Evolutionary conservation across 2,329 filamentous ascomycete species (phyloP).

Genomic region (Talaromyces rugulosus): DNA sequence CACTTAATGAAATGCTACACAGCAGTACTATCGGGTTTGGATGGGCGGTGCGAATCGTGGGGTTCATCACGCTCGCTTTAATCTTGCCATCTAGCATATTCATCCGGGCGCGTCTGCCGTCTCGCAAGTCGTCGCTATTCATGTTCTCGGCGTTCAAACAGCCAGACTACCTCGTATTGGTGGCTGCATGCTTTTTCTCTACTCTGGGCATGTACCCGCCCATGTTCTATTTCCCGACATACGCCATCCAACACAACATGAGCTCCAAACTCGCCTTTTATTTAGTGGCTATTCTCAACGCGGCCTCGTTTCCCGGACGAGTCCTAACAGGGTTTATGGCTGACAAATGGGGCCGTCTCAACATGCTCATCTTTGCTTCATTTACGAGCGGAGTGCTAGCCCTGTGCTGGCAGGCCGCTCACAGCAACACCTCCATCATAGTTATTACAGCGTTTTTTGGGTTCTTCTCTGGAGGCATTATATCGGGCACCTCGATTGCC

Average conservation of each 20-base stretch:
- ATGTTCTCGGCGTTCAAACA: constrained; percentile 21
- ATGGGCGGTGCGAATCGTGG: constrained; percentile 50
- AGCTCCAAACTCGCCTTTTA: constrained; percentile 21
- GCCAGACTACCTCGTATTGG: constrained; percentile 17
- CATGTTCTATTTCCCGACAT: constrained; percentile 28
- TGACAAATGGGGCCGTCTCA: constrained; percentile 29
- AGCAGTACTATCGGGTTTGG: constrained; percentile 38
- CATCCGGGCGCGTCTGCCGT: constrained; percentile 20
- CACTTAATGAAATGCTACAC: constrained; percentile 46
- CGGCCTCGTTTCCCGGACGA: constrained; percentile 31
- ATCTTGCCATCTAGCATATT: constrained; percentile 35
- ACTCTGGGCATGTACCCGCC: constrained; percentile 26
- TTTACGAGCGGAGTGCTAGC: constrained; percentile 25
- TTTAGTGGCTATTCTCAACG: constrained; percentile 28
- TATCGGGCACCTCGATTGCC: constrained; percentile 19
- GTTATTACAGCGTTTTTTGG: constrained; percentile 29
- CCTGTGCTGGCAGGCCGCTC: constrained; percentile 24
- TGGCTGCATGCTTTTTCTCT: constrained; percentile 20
- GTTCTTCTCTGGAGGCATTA: constrained; percentile 31
- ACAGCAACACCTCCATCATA: constrained; percentile 24
- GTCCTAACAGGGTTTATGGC: constrained; percentile 29
- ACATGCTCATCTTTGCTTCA: constrained; percentile 22
- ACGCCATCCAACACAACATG: constrained; percentile 21
- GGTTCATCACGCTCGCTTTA: constrained; percentile 46
- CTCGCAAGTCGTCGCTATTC: constrained; percentile 28